phyloP scores from a whole-genome alignment of 495 filamentous ascomycete species.

The Penicillium silybi region DNA sequence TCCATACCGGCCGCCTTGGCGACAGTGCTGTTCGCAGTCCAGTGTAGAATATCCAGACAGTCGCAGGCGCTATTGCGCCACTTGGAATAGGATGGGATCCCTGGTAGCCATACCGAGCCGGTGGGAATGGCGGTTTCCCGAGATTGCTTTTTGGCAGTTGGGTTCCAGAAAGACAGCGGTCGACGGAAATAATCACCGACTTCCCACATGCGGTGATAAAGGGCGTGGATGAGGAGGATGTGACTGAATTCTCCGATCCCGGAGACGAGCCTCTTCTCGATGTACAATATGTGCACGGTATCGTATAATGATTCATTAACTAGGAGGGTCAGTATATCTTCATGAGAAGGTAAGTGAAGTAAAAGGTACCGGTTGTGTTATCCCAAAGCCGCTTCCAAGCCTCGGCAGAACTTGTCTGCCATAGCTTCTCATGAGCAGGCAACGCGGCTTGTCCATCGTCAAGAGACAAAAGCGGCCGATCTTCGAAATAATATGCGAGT shows the following conservation, averaged over 20 bases:
- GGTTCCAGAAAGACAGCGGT: constrained; percentile 47
- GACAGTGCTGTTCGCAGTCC: constrained; percentile 47
- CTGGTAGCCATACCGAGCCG: constrained; percentile 47
- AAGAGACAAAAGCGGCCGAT: constrained; percentile 32
- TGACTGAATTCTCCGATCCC: constrained; percentile 46
- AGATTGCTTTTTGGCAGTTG: constrained; percentile 43
- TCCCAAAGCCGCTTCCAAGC: constrained; percentile 36
- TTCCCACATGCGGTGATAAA: constrained; percentile 51
- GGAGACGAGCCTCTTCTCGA: constrained; percentile 45
- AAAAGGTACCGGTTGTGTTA: constrained; percentile 20
- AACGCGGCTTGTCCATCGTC: constrained; percentile 41
- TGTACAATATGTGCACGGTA: constrained; percentile 44
- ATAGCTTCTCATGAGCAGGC: constrained; percentile 45
- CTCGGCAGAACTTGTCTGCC: constrained; percentile 38
- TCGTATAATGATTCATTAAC: constrained; percentile 39
- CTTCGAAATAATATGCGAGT: constrained; percentile 39
- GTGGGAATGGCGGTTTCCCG: constrained; percentile 33
- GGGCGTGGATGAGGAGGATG: constrained; percentile 46
- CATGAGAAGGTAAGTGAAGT: background rate
- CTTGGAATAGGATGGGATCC: constrained; percentile 46
- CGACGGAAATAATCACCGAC: constrained; percentile 45
- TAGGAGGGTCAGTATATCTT: constrained; percentile 7
- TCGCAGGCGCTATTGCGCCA: constrained; percentile 56
- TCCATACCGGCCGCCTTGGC: constrained; percentile 45
- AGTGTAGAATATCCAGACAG: constrained; percentile 52